Base-by-base conservation (phyloP, 2,329 filamentous ascomycete species). In the Pseudocercospora cruenta region DNA sequence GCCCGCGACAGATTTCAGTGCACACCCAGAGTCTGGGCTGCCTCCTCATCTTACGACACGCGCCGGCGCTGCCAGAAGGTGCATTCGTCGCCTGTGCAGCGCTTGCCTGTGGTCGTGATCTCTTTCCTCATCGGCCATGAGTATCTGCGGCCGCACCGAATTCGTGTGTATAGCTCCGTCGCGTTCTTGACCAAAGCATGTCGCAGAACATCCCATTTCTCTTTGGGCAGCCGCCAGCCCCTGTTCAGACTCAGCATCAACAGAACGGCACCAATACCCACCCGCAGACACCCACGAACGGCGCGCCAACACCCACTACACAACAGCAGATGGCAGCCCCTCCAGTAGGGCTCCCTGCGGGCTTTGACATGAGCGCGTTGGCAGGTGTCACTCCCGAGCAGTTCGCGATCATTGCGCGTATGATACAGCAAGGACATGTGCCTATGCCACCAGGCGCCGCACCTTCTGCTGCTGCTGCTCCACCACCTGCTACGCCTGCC, bases 301-400 rank as follows among this genome's bases (percentile, higher is more conserved):
- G 63, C 58, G 60, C 68, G 33, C 64, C 68, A 28, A 16, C 67
- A 12, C 26, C 63, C n/a, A 64, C 33, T 31, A 45, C 24, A 33
- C 22, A 54, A 22, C 60, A 58, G 26, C 14, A 26, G 9, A 63
- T 59, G 59, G 57, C 64, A 47, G 53, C 63, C 2, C 59, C 63
- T 22, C 47, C 45, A 28, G 36, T 55, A 6, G 57, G 51, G 7
- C 45, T 64, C 28, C 55, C 58, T 36, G 39, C 24, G 16, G 69
- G 59, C 8, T 36, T 72, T 28, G 69, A 73, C 28, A 58, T 73
- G 65, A 67, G 66, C 24, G 67, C 65, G 12, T 62, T 74, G 39
- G 58, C 67, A 24, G 69, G 68, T 33, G 67, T 77, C 49, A 67
- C 72, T 26, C 73, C 74, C 4, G 73, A 75, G 63, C 74, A 76